Percentiles rank a stretch among this genome's conserved stretches.
Conservation (phyloP, 2,329 filamentous ascomycete genomes). For the Calonectria ilicicola region DNA sequence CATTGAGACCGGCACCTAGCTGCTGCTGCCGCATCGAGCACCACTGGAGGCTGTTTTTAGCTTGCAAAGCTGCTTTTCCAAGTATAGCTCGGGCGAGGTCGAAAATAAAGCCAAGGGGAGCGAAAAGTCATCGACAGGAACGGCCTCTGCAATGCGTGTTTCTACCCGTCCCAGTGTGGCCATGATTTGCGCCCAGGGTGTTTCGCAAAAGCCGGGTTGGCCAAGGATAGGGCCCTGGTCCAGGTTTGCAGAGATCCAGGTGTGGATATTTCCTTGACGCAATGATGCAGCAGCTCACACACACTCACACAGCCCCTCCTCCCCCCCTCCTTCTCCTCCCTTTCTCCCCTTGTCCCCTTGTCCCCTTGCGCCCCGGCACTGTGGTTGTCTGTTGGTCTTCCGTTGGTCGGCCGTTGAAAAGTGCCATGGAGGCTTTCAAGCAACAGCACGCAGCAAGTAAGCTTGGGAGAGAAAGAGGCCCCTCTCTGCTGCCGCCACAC, state of each 20-base stretch:
- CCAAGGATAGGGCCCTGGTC: not conserved
- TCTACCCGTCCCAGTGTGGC: not conserved
- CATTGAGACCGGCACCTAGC: conserved; percentile 7
- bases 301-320: conserved; percentile 17
- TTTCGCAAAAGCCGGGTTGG: conserved; percentile 7
- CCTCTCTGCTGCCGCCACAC: conserved; percentile 15
- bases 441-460: conserved; percentile 30
- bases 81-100: not conserved
- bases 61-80: conserved; percentile 1
- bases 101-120: not conserved
- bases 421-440: conserved; percentile 16
- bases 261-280: conserved; percentile 42
- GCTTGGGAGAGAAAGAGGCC: not conserved
- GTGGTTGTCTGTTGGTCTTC: conserved; percentile 11
- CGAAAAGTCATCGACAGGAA: not conserved
- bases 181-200: not conserved
- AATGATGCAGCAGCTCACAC: conserved; percentile 43
- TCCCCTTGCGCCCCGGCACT: conserved; percentile 8
- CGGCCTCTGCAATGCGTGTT: not conserved
- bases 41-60: conserved; percentile 28
- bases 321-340: too few relatives aligned
- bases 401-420: conserved; percentile 30
- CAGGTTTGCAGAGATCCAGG: conserved; percentile 12
- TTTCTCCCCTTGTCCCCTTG: not conserved
- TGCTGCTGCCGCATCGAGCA: conserved; percentile 20